Conservation (phyloP, 2,329 filamentous ascomycete genomes). For the Alternaria rosae region DNA sequence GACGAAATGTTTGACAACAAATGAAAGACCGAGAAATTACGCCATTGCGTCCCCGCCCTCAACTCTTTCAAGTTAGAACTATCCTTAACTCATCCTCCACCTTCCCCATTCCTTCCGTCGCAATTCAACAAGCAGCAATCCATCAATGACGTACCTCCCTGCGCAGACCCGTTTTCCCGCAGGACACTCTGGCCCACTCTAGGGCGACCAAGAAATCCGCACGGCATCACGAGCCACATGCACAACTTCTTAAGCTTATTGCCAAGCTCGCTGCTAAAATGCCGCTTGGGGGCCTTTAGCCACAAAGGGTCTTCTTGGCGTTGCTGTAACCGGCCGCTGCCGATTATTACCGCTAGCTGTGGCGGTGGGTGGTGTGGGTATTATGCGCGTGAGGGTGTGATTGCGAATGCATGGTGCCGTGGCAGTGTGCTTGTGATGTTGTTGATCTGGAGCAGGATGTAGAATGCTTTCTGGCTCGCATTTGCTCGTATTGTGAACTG, state of each 20-base stretch:
- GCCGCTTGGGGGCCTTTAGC: neutral
- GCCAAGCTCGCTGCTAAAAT: neutral
- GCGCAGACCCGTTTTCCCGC: neutral
- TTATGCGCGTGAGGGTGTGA: neutral
- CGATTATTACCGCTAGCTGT: neutral
- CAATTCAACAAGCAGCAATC: neutral
- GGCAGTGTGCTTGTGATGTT: neutral
- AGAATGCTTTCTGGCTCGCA: neutral
- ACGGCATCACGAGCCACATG: neutral
- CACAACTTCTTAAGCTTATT: slow-evolving; percentile 4
- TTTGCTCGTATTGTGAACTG: too few species aligned
- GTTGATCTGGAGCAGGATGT: neutral
- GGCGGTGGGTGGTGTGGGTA: neutral
- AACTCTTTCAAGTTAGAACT: too few species aligned
- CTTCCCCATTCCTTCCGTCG: neutral
- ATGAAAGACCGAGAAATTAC: neutral
- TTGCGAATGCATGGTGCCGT: neutral
- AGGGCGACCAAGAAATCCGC: neutral
- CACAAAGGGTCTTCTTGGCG: neutral
- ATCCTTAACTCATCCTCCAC: too few species aligned
- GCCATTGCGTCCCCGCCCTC: neutral
- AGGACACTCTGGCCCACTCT: neutral
- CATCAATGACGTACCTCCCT: neutral
- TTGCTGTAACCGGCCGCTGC: neutral
- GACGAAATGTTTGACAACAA: too few species aligned